Evolutionary conservation across 768 basidiomycete genomes (phyloP), one percentile per base, ranked within the genome.

Genomic region (Phylloporus sp.): DNA sequence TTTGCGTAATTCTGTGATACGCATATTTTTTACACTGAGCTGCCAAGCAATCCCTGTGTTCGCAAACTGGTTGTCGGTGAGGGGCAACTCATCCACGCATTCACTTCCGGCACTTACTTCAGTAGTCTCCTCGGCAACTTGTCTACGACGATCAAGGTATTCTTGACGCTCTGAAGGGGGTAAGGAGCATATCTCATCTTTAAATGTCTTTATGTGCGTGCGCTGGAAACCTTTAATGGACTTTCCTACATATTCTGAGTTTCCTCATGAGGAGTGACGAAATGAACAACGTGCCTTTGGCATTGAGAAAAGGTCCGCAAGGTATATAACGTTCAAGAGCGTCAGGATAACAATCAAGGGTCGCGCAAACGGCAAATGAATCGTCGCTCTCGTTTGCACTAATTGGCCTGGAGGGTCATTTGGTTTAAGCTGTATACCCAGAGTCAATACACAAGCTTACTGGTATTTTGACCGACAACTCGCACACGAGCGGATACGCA

Each of bases 401-500:
- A 28, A 65, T 40, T 6, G 64, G 63, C 29, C 64, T 65, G 29
- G n/a, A 1, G 24, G 8, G 26, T 3, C 23, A 10, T 49, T 39
- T 16, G 16, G 47, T 6, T n/a, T 29, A n/a, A 24, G 26, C 9
- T 22, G 34, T 11, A 38, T 22, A 23, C 28, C 44, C 26, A 6
- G 29, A 42, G 28, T 26, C 20, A 47, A n/a, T 15, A 34, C n/a
- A 40, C 20, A 43, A 16, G n/a, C 60, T 53, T 52, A 65, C 67
- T 56, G 58, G 49, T 59, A 52, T 48, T 60, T 68, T 27, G 50
- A 40, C 13, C 62, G 60, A 43, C 69, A 69, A 22, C 49, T 23
- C 4, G 53, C 58, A 49, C 68, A 71, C 16, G 64, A 69, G 23
- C 70, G 67, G 51, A 67, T 55, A 23, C 69, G 66, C 53, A 70